Conservation (phyloP, 345 rosid genomes). For the Lumnitzera racemosa region DNA sequence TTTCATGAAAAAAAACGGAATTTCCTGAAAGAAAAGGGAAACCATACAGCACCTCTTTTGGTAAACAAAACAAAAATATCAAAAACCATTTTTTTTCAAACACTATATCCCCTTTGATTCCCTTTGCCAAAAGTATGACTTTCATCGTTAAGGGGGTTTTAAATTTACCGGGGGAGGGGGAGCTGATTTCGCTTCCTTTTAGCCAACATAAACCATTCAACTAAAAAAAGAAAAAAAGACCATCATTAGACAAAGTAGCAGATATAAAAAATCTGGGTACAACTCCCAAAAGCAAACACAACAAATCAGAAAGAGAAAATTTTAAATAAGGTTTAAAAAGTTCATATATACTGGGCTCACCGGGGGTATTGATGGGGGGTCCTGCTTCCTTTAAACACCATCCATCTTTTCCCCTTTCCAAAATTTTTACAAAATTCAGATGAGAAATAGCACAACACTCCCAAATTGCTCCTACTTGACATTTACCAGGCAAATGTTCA, state of each 20-base stretch:
- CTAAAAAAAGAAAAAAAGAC: conserved; percentile 31
- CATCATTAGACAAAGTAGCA: neutral
- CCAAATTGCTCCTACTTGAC: neutral
- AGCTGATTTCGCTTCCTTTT: conserved; percentile 83
- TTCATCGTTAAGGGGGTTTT: too few relatives aligned
- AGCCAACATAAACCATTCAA: conserved; percentile 99
- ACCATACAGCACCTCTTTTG: too few relatives aligned
- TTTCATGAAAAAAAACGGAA: too few relatives aligned
- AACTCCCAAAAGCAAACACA: neutral
- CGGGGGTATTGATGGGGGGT: conserved; percentile 85
- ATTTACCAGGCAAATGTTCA: neutral
- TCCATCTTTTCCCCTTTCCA: conserved; percentile 99
- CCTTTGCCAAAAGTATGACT: too few relatives aligned
- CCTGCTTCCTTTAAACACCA: conserved; percentile 65
- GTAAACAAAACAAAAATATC: neutral
- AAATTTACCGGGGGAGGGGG: conserved; percentile 74
- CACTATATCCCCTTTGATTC: too few relatives aligned
- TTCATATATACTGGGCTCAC: conserved; percentile 24
- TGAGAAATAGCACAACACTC: neutral
- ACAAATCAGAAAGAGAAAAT: too few relatives aligned
- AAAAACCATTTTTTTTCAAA: neutral
- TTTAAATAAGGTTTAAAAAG: too few relatives aligned
- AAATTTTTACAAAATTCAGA: conserved; percentile 16
- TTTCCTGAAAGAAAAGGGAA: too few relatives aligned
- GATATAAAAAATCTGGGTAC: neutral